These are phyloP conservation scores for Coemansia erecta DNA, from an alignment of 192 early-diverging fungal species.

Conservation along the genomic window DNA sequence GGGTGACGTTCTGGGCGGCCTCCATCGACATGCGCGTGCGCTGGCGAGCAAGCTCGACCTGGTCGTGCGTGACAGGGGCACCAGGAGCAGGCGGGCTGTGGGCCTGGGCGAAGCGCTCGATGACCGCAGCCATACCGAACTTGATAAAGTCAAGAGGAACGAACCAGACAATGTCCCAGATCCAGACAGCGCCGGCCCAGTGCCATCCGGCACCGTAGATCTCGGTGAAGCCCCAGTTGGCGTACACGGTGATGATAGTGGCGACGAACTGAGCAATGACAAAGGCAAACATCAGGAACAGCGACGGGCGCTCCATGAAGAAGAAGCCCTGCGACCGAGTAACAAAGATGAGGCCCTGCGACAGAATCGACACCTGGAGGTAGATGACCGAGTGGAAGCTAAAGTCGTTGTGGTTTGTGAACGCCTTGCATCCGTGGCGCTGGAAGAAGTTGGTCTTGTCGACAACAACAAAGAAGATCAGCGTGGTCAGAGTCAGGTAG, in stretches of 20 bases:
- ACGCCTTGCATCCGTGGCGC: conserved; percentile 56
- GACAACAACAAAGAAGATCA: conserved; percentile 66
- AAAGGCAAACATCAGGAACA: conserved; percentile 65
- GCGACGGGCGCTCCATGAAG: conserved; percentile 70
- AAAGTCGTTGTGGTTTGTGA: conserved; percentile 60
- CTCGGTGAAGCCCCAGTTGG: conserved; percentile 75
- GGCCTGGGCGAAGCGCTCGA: conserved; percentile 56
- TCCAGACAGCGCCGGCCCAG: conserved; percentile 73
- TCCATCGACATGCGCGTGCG: conserved; percentile 56
- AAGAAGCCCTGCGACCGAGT: conserved; percentile 76
- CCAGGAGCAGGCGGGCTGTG: conserved; percentile 34
- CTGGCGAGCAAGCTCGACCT: conserved; percentile 55
- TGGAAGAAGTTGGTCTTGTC: conserved; percentile 67
- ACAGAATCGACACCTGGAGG: conserved; percentile 74
- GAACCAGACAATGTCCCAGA: conserved; percentile 81
- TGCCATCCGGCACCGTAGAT: conserved; percentile 72
- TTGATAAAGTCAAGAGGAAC: conserved; percentile 76
- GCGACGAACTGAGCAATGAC: conserved; percentile 70
- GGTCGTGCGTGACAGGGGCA: conserved; percentile 24
- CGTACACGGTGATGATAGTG: conserved; percentile 81
- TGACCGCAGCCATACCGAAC: conserved; percentile 62
- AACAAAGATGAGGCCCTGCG: conserved; percentile 77
- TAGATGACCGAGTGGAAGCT: conserved; percentile 75
- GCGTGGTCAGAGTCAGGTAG: conserved; percentile 78
- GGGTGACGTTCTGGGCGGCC: conserved; percentile 56